Evolutionary conservation across 1,284 basidiomycete genomes (phyloP).

Genomic region (Rhizoctonia solani): DNA sequence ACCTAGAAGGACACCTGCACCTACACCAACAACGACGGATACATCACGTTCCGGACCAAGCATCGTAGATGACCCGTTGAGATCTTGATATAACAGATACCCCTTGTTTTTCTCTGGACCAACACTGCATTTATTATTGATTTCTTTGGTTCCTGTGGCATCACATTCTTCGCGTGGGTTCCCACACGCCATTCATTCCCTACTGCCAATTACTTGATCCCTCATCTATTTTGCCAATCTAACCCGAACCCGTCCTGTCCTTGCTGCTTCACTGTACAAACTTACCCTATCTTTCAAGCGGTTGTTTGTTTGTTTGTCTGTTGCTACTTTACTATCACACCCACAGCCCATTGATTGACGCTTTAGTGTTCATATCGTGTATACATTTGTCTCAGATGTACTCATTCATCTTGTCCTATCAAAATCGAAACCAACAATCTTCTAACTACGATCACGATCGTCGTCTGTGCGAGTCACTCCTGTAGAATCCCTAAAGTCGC

Average conservation of each 20-base stretch:
- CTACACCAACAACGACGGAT: neutral
- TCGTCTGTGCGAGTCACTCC: too few relatives aligned
- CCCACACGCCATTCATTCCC: constrained; percentile 2
- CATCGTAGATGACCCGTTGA: constrained; percentile 8
- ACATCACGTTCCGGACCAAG: neutral
- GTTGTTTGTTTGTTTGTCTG: neutral
- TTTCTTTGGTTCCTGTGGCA: neutral
- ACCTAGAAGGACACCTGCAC: constrained; percentile 48
- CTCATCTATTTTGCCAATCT: constrained; percentile 2
- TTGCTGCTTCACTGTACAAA: neutral
- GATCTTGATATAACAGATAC: constrained; percentile 2
- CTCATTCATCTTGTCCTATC: too few relatives aligned
- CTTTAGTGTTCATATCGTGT: neutral
- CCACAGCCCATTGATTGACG: neutral
- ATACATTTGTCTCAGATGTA: too few relatives aligned
- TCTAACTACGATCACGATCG: too few relatives aligned
- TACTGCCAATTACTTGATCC: neutral
- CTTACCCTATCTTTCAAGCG: neutral
- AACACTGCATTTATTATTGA: constrained; percentile 1
- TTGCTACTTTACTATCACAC: neutral
- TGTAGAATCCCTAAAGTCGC: too few relatives aligned
- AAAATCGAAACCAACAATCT: too few relatives aligned
- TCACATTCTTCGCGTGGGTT: neutral
- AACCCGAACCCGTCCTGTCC: neutral
- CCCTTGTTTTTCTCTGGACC: neutral